These are phyloP conservation scores for Kregervanrija delftensis DNA, from an alignment of 805 yeast species.

Conservation along the genomic window DNA sequence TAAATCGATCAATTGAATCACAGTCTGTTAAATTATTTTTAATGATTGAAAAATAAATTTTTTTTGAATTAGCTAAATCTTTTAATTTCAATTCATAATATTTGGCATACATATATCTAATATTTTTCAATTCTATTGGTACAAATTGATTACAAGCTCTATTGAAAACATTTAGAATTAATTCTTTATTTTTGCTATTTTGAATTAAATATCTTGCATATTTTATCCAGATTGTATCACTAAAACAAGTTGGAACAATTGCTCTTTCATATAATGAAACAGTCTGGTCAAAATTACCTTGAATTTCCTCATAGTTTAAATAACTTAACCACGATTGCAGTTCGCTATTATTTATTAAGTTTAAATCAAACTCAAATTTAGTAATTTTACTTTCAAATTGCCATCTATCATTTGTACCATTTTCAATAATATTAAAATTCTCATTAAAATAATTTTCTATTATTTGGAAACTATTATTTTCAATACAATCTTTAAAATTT, in stretches of 20 bases:
- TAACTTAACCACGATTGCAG: conserved; percentile 56
- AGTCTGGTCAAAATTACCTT: conserved; percentile 26
- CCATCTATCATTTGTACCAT: conserved; percentile 58
- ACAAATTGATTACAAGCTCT: conserved; percentile 41
- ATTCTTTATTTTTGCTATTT: conserved; percentile 25
- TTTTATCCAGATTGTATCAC: conserved; percentile 60
- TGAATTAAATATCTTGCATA: conserved; percentile 49
- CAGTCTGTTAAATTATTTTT: conserved; percentile 5
- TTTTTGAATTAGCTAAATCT: conserved; percentile 15
- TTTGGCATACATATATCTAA: conserved; percentile 26
- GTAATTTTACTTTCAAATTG: conserved; percentile 58
- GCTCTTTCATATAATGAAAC: conserved; percentile 62
- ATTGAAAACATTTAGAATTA: conserved; percentile 34
- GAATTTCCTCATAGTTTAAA: conserved; percentile 39
- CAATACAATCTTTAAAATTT: conserved; percentile 4
- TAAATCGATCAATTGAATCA: conserved; percentile 7
- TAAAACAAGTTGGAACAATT: conserved; percentile 57
- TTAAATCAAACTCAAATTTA: conserved; percentile 50
- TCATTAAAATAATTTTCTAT: conserved; percentile 38
- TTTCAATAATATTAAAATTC: conserved; percentile 41
- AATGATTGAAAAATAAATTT: conserved; percentile 15
- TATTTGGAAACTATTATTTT: conserved; percentile 17
- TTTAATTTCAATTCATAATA: conserved; percentile 16
- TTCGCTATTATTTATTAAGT: conserved; percentile 36
- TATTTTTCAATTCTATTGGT: conserved; percentile 17